Percentiles rank a stretch among this genome's conserved stretches.
These are phyloP conservation scores for Nitzschia inconspicua DNA, from an alignment of 108 stramenopile genomes.

Conservation along the genomic window DNA sequence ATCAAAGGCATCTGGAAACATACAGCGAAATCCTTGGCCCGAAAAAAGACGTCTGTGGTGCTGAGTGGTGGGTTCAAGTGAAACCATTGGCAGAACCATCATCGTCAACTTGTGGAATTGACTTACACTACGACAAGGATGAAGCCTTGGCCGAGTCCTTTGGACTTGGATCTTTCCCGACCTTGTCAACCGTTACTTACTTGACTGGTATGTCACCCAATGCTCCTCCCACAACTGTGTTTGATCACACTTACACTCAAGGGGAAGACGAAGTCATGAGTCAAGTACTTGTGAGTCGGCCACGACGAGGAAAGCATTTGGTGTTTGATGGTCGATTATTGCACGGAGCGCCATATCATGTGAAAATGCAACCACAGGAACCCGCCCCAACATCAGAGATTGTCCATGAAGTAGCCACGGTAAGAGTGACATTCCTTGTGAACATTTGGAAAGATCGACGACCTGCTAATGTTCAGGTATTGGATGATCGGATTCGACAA, in stretches of 20 bases:
- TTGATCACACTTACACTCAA: constrained; percentile 69
- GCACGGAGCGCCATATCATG: constrained; percentile 82
- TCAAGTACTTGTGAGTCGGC: constrained; percentile 59
- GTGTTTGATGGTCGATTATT: constrained; percentile 87
- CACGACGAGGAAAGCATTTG: constrained; percentile 75
- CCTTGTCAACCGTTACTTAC: constrained; percentile 84
- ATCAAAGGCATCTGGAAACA: constrained; percentile 40
- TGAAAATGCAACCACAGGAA: not conserved
- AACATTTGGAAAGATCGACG: constrained; percentile 75
- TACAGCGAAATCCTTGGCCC: constrained; percentile 17
- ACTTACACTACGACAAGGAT: constrained; percentile 91
- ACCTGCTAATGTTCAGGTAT: constrained; percentile 51
- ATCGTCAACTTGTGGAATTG: constrained; percentile 27
- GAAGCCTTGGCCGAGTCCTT: constrained; percentile 81
- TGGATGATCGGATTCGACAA: constrained; percentile 31
- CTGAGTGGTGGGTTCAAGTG: constrained; percentile 89
- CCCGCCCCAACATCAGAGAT: not conserved
- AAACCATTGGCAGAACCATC: constrained; percentile 25
- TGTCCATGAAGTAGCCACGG: not conserved
- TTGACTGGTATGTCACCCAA: constrained; percentile 35
- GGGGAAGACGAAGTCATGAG: constrained; percentile 52
- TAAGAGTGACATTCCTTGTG: constrained; percentile 87
- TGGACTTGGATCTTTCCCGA: constrained; percentile 79
- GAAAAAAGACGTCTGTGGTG: constrained; percentile 26
- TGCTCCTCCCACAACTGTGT: constrained; percentile 57